These are phyloP conservation scores for Trichophyton schoenleinii DNA, from an alignment of 2,329 filamentous ascomycete genomes.

Conservation along the genomic window DNA sequence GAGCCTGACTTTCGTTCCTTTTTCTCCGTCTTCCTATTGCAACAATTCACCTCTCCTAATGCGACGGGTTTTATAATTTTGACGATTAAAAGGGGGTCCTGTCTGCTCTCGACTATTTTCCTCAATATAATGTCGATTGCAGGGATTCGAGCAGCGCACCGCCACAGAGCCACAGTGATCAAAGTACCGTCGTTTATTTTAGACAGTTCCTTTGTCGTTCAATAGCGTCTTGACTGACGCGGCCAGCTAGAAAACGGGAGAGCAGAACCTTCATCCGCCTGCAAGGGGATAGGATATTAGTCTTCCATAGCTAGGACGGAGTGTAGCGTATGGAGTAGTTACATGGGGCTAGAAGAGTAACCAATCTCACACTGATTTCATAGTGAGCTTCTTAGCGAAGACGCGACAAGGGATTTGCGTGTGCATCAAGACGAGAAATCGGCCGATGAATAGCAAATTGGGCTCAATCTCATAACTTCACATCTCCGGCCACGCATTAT, in stretches of 20 bases:
- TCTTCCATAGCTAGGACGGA: not conserved
- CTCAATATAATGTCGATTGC: not conserved
- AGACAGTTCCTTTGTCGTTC: not conserved
- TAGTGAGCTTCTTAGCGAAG: not conserved
- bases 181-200: not conserved
- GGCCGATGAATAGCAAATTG: no score
- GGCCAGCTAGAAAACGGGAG: not conserved
- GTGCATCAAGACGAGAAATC: no score
- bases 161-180: not conserved
- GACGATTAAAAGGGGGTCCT: not conserved
- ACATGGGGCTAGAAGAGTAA: not conserved
- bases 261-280: not conserved
- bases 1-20: not conserved
- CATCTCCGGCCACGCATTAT: no score
- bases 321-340: not conserved
- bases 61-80: not conserved
- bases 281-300: not conserved
- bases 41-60: not conserved
- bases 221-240: not conserved
- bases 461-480: no score
- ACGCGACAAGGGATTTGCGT: no score
- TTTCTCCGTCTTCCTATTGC: not conserved
- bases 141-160: not conserved
- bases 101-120: not conserved
- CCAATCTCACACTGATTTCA: not conserved